Conservation (phyloP, 2,329 filamentous ascomycete species). For the Verticillium tricorpus region DNA sequence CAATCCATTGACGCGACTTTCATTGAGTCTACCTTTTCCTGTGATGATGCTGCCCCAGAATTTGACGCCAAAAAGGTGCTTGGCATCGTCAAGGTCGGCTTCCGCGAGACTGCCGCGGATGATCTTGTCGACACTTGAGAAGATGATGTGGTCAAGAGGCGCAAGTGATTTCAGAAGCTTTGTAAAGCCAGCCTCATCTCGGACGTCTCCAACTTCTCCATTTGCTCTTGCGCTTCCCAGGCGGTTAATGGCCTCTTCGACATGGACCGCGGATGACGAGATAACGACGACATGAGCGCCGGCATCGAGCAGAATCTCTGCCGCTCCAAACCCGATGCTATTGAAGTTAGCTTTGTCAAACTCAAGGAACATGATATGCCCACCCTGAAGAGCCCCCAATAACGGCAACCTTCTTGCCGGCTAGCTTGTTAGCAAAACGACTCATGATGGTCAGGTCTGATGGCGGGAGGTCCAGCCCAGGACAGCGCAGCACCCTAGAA, state of each 20-base stretch:
- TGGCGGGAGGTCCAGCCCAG: background rate
- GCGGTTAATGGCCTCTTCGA: constrained; percentile 24
- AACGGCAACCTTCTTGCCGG: constrained; percentile 27
- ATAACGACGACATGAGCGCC: constrained; percentile 28
- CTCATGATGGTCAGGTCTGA: background rate
- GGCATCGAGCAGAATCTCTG: constrained; percentile 27
- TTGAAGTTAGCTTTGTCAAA: background rate
- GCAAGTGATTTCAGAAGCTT: constrained; percentile 23
- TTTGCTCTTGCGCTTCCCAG: constrained; percentile 17
- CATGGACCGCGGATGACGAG: constrained; percentile 25
- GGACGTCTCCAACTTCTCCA: constrained; percentile 27
- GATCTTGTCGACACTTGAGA: constrained; percentile 31
- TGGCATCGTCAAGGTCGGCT: constrained; percentile 25
- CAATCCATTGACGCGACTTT: background rate
- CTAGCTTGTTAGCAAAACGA: constrained; percentile 22
- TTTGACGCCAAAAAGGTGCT: constrained; percentile 32
- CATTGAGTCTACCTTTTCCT: constrained; percentile 22
- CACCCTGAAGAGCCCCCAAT: constrained; percentile 32
- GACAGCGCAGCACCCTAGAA: background rate
- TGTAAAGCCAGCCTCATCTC: constrained; percentile 26
- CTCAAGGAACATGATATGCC: background rate
- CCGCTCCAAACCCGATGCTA: constrained; percentile 34
- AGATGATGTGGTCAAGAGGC: constrained; percentile 32
- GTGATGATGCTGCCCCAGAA: constrained; percentile 32
- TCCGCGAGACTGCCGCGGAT: constrained; percentile 29